phyloP scores from a whole-genome alignment of 495 filamentous ascomycete genomes.

The Penicillium malachiteum region DNA sequence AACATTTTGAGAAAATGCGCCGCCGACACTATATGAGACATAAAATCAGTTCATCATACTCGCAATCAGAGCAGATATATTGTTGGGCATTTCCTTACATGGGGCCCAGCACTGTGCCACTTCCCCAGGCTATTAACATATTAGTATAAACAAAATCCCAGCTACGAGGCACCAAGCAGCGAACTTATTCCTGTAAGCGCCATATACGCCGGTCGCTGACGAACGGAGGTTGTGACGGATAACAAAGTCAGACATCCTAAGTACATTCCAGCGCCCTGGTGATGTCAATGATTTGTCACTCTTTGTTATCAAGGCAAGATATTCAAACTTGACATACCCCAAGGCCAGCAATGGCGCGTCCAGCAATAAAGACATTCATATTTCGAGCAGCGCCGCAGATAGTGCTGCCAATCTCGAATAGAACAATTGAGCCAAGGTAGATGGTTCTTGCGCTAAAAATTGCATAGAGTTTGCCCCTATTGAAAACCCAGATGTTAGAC shows the following conservation, averaged over 20 bases:
- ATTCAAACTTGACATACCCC: conserved; percentile 7
- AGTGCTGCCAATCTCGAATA: conserved; percentile 54
- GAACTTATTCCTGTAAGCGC: conserved; percentile 27
- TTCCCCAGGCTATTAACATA: conserved; percentile 39
- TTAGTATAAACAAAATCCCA: no score
- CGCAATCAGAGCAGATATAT: no score
- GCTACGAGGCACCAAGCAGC: background rate
- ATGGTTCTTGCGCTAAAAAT: conserved; percentile 55
- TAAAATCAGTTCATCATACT: background rate
- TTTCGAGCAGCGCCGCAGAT: conserved; percentile 55
- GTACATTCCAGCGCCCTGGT: conserved; percentile 35
- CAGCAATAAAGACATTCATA: conserved; percentile 55
- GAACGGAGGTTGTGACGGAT: conserved; percentile 25
- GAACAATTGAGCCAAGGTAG: conserved; percentile 45
- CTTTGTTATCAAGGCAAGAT: background rate
- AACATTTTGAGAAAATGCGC: conserved; percentile 50
- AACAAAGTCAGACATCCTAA: conserved; percentile 36
- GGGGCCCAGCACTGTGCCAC: conserved; percentile 48
- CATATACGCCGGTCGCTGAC: conserved; percentile 38
- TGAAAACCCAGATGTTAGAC: background rate
- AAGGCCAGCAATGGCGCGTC: conserved; percentile 44
- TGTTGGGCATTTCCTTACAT: conserved; percentile 26
- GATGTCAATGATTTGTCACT: background rate
- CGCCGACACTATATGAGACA: conserved; percentile 45
- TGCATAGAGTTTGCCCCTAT: conserved; percentile 41